Base-by-base conservation (phyloP, 192 early-diverging fungal species). In the Funneliformis mosseae region DNA sequence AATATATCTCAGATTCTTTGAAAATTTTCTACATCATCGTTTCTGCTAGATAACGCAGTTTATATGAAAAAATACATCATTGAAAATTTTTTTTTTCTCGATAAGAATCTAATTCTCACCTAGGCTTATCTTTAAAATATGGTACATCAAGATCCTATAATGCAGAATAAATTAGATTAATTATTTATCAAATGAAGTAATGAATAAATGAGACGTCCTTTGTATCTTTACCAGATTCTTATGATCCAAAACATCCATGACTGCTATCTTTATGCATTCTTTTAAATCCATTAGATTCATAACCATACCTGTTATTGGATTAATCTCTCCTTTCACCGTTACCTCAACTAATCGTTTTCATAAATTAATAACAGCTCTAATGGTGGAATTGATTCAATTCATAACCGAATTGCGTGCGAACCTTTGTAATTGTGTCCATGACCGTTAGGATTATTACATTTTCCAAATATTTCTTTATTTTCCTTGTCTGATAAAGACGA, bases 341-440 rank as follows among this genome's bases (percentile, higher is more conserved):
- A 93, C 88, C 73, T 94, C 92, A 21, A 94, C 93, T 92, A 78
- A 11, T 28, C 39, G 42, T 18, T 21, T 18, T 74, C 46, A 41
- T 5, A 76, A 59, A 16, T 74, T 10, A 76, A 39, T 59, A 76
- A 16, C 6, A 0, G 11, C 14, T 3, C 12, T n/a, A 61, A n/a
- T n/a, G n/a, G n/a, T n/a, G n/a, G n/a, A n/a, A 21, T 7, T 11
- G 27, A 66, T 10, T 23, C 16, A 63, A 23, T 25, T 28, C 33
- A 10, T 11, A 28, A 66, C 8, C 33, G 33, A 33, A 33, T 66
- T 28, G 8, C 11, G 7, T 9, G 4, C 81, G 0, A 80, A 93
- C 93, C 90, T 89, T 87, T 91, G 80, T 96, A 97, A 85, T 97
- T 97, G 87, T 98, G 96, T 8, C 97, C 97, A 82, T 98, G 97